A percentile compares a stretch with the other conserved stretches of the same genome.
Evolutionary conservation across 148 eudicot genomes (phyloP).

Genomic region (Suaeda aralocaspica): DNA sequence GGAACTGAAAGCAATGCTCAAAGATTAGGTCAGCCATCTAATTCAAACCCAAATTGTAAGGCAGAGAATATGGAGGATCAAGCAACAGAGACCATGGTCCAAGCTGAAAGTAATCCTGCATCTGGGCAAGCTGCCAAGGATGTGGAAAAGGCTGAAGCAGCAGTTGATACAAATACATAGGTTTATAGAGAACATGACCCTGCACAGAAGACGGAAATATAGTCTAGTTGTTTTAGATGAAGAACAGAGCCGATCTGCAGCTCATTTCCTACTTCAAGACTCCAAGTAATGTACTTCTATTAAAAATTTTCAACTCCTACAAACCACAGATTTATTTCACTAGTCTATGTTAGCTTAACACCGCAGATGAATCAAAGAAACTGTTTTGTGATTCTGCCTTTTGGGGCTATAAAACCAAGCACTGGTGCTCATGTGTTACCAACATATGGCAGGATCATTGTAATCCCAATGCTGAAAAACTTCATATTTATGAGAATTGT

Average conservation of each 20-base stretch:
- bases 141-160: constrained; percentile 27
- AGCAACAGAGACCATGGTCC: constrained; percentile 2
- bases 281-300: constrained; percentile 7
- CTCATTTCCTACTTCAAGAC: not conserved
- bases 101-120: constrained; percentile 9
- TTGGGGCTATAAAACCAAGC: not conserved
- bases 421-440: no score
- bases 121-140: constrained; percentile 19
- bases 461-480: no score
- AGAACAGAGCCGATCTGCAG: not conserved
- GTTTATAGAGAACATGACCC: not conserved
- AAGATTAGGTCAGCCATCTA: constrained; percentile 16
- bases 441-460: not conserved
- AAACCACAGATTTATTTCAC: constrained; percentile 20
- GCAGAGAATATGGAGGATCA: constrained; percentile 13
- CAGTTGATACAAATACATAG: constrained; percentile 16
- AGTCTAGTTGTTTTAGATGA: constrained; percentile 31
- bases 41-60: constrained; percentile 8
- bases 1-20: constrained; percentile 18
- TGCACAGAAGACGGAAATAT: constrained; percentile 5
- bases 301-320: not conserved
- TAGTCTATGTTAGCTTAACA: constrained; percentile 2
- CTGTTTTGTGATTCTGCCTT: not conserved
- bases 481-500: no score
- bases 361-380: not conserved